phyloP scores from a whole-genome alignment of 495 filamentous ascomycete species.

The Penicillium robsamsonii region DNA sequence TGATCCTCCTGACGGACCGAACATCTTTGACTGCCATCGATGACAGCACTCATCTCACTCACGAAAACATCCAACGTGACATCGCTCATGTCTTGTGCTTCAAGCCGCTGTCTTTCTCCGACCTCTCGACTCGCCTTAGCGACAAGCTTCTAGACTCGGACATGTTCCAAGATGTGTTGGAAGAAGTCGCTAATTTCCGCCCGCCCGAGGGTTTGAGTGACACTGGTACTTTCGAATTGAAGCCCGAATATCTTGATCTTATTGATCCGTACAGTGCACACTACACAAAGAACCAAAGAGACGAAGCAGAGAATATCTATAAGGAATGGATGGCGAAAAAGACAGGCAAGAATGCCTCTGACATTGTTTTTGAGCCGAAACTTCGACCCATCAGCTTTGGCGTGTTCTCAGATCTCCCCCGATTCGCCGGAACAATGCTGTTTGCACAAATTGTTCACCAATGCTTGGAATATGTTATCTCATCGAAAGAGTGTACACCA shows the following conservation, averaged over 20 bases:
- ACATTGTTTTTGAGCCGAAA: constrained; percentile 92
- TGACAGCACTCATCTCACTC: constrained; percentile 62
- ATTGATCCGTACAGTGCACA: constrained; percentile 94
- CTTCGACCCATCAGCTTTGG: constrained; percentile 74
- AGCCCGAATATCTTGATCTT: constrained; percentile 75
- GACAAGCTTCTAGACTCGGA: constrained; percentile 61
- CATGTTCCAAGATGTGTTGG: constrained; percentile 81
- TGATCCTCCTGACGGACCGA: constrained; percentile 85
- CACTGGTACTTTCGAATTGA: constrained; percentile 89
- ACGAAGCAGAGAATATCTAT: constrained; percentile 89
- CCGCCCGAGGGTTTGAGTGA: constrained; percentile 88
- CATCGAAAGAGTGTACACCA: constrained; percentile 61
- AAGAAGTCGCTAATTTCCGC: constrained; percentile 85
- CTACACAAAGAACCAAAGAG: constrained; percentile 94
- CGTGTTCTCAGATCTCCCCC: constrained; percentile 68
- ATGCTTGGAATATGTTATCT: constrained; percentile 73
- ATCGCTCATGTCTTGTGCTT: constrained; percentile 94
- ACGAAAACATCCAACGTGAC: constrained; percentile 76
- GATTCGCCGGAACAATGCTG: constrained; percentile 76
- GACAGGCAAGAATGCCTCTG: constrained; percentile 72
- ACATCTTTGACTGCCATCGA: constrained; percentile 70
- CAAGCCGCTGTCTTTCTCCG: constrained; percentile 90
- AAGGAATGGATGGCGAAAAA: constrained; percentile 83
- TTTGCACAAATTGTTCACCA: constrained; percentile 92
- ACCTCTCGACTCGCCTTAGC: constrained; percentile 70